Evolutionary conservation across 768 basidiomycete genomes (phyloP), one percentile per base, ranked within the genome.

Genomic region (Boletellus ananiceps): DNA sequence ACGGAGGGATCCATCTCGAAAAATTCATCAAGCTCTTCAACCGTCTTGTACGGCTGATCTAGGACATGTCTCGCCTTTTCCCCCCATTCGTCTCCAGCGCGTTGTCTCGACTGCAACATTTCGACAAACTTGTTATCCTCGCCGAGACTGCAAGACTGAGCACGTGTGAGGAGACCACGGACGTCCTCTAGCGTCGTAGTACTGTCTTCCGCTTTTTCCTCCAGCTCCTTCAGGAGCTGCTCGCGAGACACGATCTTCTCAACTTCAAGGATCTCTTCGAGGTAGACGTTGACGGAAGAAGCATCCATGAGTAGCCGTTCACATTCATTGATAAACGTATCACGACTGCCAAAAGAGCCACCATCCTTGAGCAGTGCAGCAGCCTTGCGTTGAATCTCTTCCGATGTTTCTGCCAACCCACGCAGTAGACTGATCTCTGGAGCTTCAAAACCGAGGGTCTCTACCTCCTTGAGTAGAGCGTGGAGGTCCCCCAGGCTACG

Each of bases 161-260:
- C 91, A 25, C 90, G 84, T 1, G 75, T 73, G 25, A 93, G 70
- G 36, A 87, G 77, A 45, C 81, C 73, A 16, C 86, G 81, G 40
- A 95, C 82, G 57, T 94, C 90, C 25, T 86, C 83, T 44, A 93
- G 72, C 19, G 85, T 83, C 46, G 88, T 66, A 19, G 73, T 66
- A 4, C 66, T 68, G 40, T 92, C 88, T 41, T 89, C 84, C 19
- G 86, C 69, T 54, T 80, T 84, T 44, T 82, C 82, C 55, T 86
- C 81, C 33, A 95, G 71, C 58, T 93, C 91, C 51, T 71, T 76
- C 54, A 88, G 69, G 52, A 95, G 79, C 58, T 85, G 81, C 60
- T 88, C 83, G 11, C 90, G 81, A 49, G 86, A 80, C 19, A 91
- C 85, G 48, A 93, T 83, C 67, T 81, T 85, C 71, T 88, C 84